These are phyloP conservation scores for Bryum argenteum DNA, from an alignment of 225 moss, liverwort and hornwort species.

Conservation along the genomic window DNA sequence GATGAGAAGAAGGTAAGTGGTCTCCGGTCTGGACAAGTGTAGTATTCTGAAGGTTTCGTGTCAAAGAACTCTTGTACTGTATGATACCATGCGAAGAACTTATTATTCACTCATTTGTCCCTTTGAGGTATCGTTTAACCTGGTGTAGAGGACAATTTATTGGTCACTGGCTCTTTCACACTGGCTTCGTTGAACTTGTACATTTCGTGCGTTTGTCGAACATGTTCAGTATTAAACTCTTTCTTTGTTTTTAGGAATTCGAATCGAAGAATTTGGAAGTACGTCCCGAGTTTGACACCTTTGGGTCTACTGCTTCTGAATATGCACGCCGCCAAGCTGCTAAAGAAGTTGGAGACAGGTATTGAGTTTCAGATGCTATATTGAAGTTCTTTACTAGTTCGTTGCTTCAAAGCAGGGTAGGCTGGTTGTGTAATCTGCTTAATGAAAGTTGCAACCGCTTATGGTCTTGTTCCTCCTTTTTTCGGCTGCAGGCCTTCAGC, in stretches of 20 bases:
- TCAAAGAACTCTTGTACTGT: background rate
- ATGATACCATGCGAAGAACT: background rate
- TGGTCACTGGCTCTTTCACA: slow-evolving; percentile 10
- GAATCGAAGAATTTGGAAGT: slow-evolving; percentile 71
- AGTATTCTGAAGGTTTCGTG: background rate
- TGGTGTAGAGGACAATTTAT: background rate
- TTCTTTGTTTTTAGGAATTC: slow-evolving; percentile 52
- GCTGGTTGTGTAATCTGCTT: slow-evolving; percentile 14
- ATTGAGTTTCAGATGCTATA: slow-evolving; percentile 13
- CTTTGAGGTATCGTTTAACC: background rate
- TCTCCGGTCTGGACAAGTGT: background rate
- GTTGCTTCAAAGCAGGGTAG: slow-evolving; percentile 5
- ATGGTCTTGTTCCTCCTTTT: slow-evolving; percentile 15
- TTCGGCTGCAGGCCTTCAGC: slow-evolving; percentile 69
- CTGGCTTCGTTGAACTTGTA: background rate
- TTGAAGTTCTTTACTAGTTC: slow-evolving; percentile 13
- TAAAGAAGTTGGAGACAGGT: slow-evolving; percentile 71
- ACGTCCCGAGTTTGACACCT: slow-evolving; percentile 77
- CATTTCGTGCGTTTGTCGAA: slow-evolving; percentile 10
- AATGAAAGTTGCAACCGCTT: slow-evolving; percentile 19
- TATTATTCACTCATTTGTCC: background rate
- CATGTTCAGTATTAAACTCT: background rate
- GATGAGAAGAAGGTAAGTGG: slow-evolving; percentile 82
- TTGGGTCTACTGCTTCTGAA: slow-evolving; percentile 87
- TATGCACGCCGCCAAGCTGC: slow-evolving; percentile 68